Percentiles rank a stretch among this genome's conserved stretches.
phyloP scores from a whole-genome alignment of 805 yeast species.

The Cyberlindnera meyerae region DNA sequence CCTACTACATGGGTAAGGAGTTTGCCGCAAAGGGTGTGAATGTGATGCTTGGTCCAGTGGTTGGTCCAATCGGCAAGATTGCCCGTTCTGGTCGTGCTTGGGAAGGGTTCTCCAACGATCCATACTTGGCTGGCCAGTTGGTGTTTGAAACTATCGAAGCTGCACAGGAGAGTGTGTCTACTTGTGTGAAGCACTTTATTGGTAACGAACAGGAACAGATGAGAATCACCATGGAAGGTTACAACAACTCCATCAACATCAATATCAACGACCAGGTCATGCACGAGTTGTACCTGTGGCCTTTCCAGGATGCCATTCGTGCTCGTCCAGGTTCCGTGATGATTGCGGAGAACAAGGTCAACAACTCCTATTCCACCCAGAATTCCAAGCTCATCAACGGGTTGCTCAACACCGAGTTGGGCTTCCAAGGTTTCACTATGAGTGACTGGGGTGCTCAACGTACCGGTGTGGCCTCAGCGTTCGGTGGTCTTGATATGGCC shows the following conservation, averaged over 20 bases:
- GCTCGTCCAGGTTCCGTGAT: slow-evolving; percentile 9
- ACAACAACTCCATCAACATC: slow-evolving; percentile 4
- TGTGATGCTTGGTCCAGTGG: slow-evolving; percentile 9
- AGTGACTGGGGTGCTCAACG: slow-evolving; percentile 9
- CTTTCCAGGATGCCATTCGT: slow-evolving; percentile 6
- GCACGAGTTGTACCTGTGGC: slow-evolving; percentile 10
- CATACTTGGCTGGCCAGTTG: slow-evolving; percentile 6
- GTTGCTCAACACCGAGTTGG: slow-evolving; percentile 5
- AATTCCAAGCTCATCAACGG: slow-evolving; percentile 8
- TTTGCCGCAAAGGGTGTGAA: slow-evolving; percentile 6
- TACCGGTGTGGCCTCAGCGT: slow-evolving; percentile 4
- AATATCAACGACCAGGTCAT: slow-evolving; percentile 6
- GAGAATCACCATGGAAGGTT: slow-evolving; percentile 4
- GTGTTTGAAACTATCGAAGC: slow-evolving; percentile 2
- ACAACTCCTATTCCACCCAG: slow-evolving; percentile 7
- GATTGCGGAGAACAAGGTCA: slow-evolving; percentile 8
- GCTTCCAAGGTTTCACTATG: slow-evolving; percentile 8
- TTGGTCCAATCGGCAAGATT: slow-evolving; percentile 7
- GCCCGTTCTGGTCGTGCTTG: slow-evolving; percentile 9
- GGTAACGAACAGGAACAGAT: slow-evolving; percentile 9
- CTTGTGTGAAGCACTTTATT: slow-evolving; percentile 10
- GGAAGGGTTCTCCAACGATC: slow-evolving; percentile 11
- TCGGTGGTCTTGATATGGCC: slow-evolving; percentile 7
- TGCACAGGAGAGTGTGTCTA: slow-evolving; percentile 3
- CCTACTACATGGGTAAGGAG: slow-evolving; percentile 8